Conservation (phyloP, 129 eudicot genomes). For the Solidago caesia region DNA sequence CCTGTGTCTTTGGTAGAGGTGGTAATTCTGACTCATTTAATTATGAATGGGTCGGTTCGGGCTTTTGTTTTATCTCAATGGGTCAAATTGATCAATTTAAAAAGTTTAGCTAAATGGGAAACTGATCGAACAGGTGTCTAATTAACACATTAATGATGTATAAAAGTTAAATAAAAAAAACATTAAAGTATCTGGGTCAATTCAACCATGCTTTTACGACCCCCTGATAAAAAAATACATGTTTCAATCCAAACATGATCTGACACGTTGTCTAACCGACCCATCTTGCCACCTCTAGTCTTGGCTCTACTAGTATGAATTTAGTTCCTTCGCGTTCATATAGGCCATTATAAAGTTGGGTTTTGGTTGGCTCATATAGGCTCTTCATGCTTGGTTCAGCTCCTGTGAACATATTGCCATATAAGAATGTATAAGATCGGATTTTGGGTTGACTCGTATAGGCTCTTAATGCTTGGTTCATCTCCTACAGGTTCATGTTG, state of each 20-base stretch:
- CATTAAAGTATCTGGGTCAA: no score
- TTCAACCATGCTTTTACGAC: neutral
- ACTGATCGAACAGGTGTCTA: neutral
- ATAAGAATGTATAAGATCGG: neutral
- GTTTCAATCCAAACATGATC: neutral
- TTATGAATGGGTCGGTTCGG: neutral
- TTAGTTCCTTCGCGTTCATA: neutral
- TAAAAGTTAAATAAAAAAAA: no score
- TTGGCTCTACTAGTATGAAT: neutral
- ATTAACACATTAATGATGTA: neutral
- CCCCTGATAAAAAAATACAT: neutral
- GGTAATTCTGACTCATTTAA: no score
- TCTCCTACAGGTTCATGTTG: no score
- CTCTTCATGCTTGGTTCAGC: neutral
- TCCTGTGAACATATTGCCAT: neutral
- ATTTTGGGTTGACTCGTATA: neutral
- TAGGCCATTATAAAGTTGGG: neutral
- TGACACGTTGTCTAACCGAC: neutral
- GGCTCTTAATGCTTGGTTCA: neutral
- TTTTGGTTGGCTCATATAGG: neutral
- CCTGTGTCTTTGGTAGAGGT: no score
- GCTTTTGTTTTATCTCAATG: neutral
- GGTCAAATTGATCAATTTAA: neutral
- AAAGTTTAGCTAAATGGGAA: neutral
- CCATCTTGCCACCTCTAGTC: neutral